phyloP scores from a whole-genome alignment of 2,329 filamentous ascomycete species.

The Fusarium tricinctum region DNA sequence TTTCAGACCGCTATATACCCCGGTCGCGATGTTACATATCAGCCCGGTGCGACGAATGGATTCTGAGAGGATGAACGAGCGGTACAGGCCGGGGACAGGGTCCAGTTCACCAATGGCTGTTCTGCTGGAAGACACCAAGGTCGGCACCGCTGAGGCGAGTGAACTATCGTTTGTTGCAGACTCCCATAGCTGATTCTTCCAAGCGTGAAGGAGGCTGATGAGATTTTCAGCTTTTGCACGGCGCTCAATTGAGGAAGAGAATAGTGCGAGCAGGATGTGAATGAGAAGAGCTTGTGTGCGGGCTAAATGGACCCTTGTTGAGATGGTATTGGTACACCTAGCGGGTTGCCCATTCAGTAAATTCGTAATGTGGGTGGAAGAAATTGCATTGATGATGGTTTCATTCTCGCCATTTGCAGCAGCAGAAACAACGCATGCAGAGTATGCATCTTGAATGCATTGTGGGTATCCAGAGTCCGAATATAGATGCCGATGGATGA shows the following conservation, averaged over 20 bases:
- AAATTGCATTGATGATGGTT: background rate
- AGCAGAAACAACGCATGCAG: background rate
- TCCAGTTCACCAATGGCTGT: accelerated
- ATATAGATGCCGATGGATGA: background rate
- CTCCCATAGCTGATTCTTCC: background rate
- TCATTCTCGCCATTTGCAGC: background rate
- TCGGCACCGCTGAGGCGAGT: background rate
- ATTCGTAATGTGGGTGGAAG: background rate
- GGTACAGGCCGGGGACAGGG: background rate
- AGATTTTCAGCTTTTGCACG: background rate
- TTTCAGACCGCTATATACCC: background rate
- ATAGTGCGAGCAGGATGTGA: background rate
- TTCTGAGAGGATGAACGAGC: background rate
- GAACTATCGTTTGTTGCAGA: background rate
- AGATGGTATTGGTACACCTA: accelerated
- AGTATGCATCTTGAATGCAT: background rate
- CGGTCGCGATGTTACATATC: background rate
- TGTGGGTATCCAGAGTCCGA: background rate
- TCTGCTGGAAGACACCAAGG: accelerated
- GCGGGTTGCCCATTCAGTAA: accelerated
- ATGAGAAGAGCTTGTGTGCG: background rate
- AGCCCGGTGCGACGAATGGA: background rate
- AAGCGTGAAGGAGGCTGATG: background rate
- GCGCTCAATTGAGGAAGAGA: background rate
- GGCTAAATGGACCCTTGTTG: background rate